These are phyloP conservation scores for Leishmania amazonensis DNA, from an alignment of 208 protist genomes.

Conservation along the genomic window DNA sequence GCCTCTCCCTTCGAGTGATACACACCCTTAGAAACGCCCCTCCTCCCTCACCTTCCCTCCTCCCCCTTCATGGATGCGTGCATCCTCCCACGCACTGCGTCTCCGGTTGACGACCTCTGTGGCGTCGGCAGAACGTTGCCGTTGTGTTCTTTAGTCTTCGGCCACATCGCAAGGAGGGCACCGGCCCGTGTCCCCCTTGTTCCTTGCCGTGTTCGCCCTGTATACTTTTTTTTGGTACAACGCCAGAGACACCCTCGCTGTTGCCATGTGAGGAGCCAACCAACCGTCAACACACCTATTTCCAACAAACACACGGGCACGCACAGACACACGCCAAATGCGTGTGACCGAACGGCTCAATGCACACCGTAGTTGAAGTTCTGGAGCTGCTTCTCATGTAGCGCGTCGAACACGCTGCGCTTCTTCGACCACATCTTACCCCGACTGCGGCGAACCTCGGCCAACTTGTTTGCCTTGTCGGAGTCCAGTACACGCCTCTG, in stretches of 20 bases:
- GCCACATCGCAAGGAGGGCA: not conserved
- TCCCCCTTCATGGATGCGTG: not conserved
- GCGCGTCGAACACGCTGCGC: slow-evolving; percentile 79
- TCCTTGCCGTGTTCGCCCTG: not conserved
- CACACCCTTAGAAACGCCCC: not conserved
- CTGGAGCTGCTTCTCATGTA: slow-evolving; percentile 90
- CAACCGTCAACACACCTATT: not conserved
- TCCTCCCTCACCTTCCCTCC: not conserved
- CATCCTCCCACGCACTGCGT: not conserved
- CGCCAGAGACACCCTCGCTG: not conserved
- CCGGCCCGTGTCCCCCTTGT: not conserved
- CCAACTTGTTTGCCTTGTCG: slow-evolving; percentile 82
- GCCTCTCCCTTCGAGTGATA: not conserved
- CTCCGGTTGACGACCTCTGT: not conserved
- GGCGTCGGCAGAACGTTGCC: not conserved
- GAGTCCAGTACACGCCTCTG: slow-evolving; percentile 86
- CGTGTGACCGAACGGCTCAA: slow-evolving; percentile 15
- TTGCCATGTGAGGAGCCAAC: not conserved
- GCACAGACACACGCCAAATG: not conserved
- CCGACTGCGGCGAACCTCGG: slow-evolving; percentile 68
- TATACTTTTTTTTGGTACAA: not conserved
- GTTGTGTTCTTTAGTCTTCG: not conserved
- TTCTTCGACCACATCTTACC: slow-evolving; percentile 89
- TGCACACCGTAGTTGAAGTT: slow-evolving; percentile 83
- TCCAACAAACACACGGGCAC: not conserved